These are phyloP conservation scores for Zostera marina DNA, from an alignment of 116 monocot genomes.

Conservation along the genomic window DNA sequence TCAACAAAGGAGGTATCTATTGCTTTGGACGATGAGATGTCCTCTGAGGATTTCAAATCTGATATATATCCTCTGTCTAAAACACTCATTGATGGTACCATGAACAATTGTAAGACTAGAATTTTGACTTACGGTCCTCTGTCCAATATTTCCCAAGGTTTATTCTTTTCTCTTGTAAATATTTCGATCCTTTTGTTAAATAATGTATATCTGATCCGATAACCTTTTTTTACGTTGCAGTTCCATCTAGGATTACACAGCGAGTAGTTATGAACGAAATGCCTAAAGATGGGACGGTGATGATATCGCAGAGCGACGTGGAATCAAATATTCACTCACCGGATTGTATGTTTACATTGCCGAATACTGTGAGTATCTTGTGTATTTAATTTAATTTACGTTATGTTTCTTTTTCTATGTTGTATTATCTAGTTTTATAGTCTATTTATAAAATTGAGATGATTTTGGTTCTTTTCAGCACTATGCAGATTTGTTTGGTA, in stretches of 20 bases:
- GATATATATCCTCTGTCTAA: constrained; percentile 44
- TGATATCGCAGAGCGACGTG: constrained; percentile 47
- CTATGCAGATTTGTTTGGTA: constrained; percentile 69
- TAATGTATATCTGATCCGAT: background rate
- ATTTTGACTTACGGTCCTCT: constrained; percentile 22
- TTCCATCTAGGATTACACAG: background rate
- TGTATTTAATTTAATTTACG: constrained; percentile 1
- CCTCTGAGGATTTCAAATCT: constrained; percentile 41
- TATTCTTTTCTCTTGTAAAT: constrained; percentile 8
- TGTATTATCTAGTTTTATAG: background rate
- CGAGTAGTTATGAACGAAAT: constrained; percentile 44
- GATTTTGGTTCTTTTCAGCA: constrained; percentile 28
- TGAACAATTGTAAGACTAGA: constrained; percentile 54
- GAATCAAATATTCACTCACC: constrained; percentile 26
- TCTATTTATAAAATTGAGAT: background rate
- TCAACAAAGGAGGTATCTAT: constrained; percentile 15
- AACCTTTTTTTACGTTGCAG: background rate
- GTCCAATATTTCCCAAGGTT: constrained; percentile 45
- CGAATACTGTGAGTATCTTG: constrained; percentile 44
- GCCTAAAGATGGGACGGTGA: constrained; percentile 54
- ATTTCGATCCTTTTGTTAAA: background rate
- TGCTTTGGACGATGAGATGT: constrained; percentile 22
- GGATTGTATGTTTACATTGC: constrained; percentile 39
- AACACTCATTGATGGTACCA: constrained; percentile 52
- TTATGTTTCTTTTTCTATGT: background rate